Evolutionary conservation across 2,329 filamentous ascomycete species (phyloP), one percentile per base, ranked within the genome.

Genomic region (Emergomyces orientalis): DNA sequence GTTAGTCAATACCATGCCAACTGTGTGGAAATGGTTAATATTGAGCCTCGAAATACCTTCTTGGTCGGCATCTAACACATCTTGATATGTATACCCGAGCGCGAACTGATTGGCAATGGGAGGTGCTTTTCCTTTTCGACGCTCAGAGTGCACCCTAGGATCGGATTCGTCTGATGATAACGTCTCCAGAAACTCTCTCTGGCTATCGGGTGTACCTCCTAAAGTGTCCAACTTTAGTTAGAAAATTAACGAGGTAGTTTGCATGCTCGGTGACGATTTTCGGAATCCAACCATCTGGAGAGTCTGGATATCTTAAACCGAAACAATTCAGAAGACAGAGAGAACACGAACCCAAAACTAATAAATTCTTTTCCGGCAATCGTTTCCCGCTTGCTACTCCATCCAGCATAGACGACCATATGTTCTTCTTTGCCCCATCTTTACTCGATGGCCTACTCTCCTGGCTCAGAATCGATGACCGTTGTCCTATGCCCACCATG

Each of bases 331-430:
- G n/a, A 14, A 59, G 32, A 19, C 19, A 43, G 47, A 62, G 51
- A 57, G 25, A 37, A 43, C 43, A 70, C 82, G 67, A 81, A 90
- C 90, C 91, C 73, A 97, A 79, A 27, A 97, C 87, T 51, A 97
- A 78, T 65, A 97, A 78, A 74, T 92, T 95, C 83, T 96, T 97
- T 78, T 96, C 91, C 6, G 91, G 90, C 71, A 97, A 79, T 69
- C 89, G 85, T 80, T 94, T 95, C 68, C 90, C 91, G 76, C 89
- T 96, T 69, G 92, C 91, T 69, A 94, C 92, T 61, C 86, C 88
- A 76, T 95, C 90, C 68, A 97, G 82, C 88, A 97, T 90, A 54
- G 90, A 91, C 65, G 89, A 92, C 93, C 93, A 97, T 76, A 97
- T 87, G 73, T 96, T 90, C 77, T 90, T 90, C 79, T 90, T 92